Evolutionary conservation across 768 basidiomycete species (phyloP), one percentile per base, ranked within the genome.

Genomic region (Chlorophyllum brunneum): DNA sequence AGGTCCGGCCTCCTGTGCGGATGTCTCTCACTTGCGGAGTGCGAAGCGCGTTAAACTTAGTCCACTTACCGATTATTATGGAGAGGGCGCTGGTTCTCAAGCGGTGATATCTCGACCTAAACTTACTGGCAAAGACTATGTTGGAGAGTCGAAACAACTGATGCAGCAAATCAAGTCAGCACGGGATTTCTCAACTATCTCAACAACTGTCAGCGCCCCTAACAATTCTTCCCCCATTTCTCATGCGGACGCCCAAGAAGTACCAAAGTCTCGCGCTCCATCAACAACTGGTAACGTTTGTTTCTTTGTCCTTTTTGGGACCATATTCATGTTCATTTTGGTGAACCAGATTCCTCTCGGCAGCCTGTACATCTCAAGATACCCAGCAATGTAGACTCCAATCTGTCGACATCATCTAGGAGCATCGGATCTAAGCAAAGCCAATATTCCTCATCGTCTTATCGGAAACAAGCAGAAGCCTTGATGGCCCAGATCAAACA

Each of bases 401-500:
- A 65, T 54, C 56, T 63, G 30, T 62, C 68, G 31, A 64, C 67
- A 23, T 61, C 65, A 31, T 60, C 64, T 30, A 65, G 64, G 24
- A 65, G 68, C 10, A 56, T 67, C n/a, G 63, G 56, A 45, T 69
- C 72, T 24, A 68, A 62, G 53, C 51, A 61, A 34, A 68, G 59
- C 41, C 67, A 71, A 2, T 80, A 81, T 53, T 83, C 86, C 0
- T 85, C 88, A 6, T 72, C 82, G 18, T 79, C 77, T 7, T 89
- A 89, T 64, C 81, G 91, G 36, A 74, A 82, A 58, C 83, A 90
- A 58, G 92, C 89, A 10, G 87, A 82, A 7, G 82, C 75, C 22
- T 67, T 95, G 40, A 92, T 95, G 88, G 86, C 86, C 22, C 88
- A 91, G 58, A 92, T 94, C 57, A 86, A 86, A 67, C 78, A 75